A percentile compares a stretch with the other conserved stretches of the same genome.
Evolutionary conservation across 1,284 basidiomycete species (phyloP).

Genomic region (Trichosporon sp.): DNA sequence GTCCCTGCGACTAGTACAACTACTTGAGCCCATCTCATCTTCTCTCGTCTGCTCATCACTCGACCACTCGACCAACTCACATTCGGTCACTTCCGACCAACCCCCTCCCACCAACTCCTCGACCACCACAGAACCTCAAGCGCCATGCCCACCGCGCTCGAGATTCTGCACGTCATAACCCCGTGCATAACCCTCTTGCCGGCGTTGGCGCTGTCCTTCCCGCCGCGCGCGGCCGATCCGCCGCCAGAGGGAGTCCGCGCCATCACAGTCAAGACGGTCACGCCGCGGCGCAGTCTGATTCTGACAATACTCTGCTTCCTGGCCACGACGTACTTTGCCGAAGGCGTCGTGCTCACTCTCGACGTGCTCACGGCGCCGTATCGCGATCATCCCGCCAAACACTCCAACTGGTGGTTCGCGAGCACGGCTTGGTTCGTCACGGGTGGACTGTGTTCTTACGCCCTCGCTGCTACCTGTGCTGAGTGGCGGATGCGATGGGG

Average conservation of each 20-base stretch:
- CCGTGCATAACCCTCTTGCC: constrained; percentile 35
- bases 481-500: constrained; percentile 37
- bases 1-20: too few relatives aligned
- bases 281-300: constrained; percentile 35
- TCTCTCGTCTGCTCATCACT: too few relatives aligned
- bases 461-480: constrained; percentile 26
- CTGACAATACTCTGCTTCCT: constrained; percentile 30
- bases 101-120: background rate
- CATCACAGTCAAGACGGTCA: constrained; percentile 35
- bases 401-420: constrained; percentile 14
- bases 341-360: constrained; percentile 25
- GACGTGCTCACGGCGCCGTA: constrained; percentile 21
- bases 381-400: background rate
- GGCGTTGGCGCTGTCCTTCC: constrained; percentile 22
- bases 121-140: background rate
- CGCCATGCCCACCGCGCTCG: constrained; percentile 17
- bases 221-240: background rate
- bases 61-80: background rate
- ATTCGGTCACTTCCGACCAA: too few relatives aligned
- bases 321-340: constrained; percentile 25
- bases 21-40: too few relatives aligned
- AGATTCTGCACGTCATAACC: constrained; percentile 15
- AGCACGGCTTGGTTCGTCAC: constrained; percentile 22
- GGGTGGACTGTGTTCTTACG: constrained; percentile 33
- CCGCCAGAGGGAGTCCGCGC: constrained; percentile 32